Base-by-base conservation (phyloP, 306 rosid species). In the Castanea crenata region DNA sequence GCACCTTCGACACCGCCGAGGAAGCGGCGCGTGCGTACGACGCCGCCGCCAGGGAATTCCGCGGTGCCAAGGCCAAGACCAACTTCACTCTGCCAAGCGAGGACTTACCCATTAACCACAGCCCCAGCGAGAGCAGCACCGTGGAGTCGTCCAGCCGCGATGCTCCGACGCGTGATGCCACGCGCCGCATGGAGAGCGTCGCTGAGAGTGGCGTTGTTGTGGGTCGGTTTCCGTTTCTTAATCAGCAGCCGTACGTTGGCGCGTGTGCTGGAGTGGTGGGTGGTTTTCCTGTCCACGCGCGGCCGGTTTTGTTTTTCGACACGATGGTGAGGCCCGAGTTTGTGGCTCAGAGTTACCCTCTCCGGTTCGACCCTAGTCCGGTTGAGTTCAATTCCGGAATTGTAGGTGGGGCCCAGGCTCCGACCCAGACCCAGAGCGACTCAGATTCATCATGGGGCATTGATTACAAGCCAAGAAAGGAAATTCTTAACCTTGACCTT, bases 21-120 rank as follows among this genome's bases (percentile, higher is more conserved):
- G 91, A 88, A 74, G 91, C 91, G 18, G 91, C 91, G 3, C 80
- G 65, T 3, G 89, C 91, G 10, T 88, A 88, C 74, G 91, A 88
- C 75, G 12, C 79, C 51, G 91, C 91, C 62, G 91, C 91, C 16
- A 78, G 84, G 8, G 85, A 81, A 56, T 88, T 85, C 70, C 87
- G 91, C 0, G 91, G 91, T 21, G 69, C 86, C 0, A 88, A 88
- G 73, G 91, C 91, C 27, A 88, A 88, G 31, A 88, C 91, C 6
- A 88, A 83, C 70, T 85, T 88, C 52, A 81, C 83, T 3, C 41
- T 58, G 2, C 76, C 62, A 4, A 20, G 55, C 38, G 79, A 58
- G 1, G 25, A n/a, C 64, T 32, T 49, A 0, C 55, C 61, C 31
- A 55, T 25, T 27, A 62, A 70, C 71, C 61, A 27, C 54, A 84